Conservation (phyloP, 2,329 filamentous ascomycete species). For the Fusarium coicis region DNA sequence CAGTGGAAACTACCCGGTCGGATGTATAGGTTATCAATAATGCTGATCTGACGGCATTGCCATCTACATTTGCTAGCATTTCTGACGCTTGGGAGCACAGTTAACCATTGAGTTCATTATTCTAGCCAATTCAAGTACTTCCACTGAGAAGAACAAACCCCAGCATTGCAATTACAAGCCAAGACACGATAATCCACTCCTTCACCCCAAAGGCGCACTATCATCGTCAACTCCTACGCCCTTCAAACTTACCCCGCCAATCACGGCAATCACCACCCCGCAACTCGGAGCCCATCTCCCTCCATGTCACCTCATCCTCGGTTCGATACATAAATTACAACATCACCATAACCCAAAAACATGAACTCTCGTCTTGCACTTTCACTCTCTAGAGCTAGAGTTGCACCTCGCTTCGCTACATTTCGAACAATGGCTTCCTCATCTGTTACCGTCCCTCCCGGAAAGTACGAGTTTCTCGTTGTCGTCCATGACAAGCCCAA, state of each 20-base stretch:
- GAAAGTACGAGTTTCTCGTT: constrained; percentile 73
- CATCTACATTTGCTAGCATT: too few species aligned
- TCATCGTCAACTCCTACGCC: constrained; percentile 13
- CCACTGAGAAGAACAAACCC: not conserved
- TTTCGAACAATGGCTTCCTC: constrained; percentile 44
- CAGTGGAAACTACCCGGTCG: fast-evolving
- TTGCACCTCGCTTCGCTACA: not conserved
- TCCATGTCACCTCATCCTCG: not conserved
- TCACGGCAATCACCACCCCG: constrained; percentile 17
- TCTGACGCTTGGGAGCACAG: not conserved
- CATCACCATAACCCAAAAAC: not conserved
- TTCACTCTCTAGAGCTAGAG: constrained; percentile 13
- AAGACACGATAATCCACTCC: not conserved
- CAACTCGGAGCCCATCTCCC: constrained; percentile 4
- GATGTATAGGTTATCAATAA: not conserved
- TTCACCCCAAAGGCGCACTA: constrained; percentile 18
- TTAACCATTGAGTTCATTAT: not conserved
- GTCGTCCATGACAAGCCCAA: constrained; percentile 75
- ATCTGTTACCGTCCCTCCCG: constrained; percentile 37
- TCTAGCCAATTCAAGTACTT: not conserved
- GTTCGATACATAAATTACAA: constrained; percentile 10
- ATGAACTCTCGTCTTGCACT: constrained; percentile 32
- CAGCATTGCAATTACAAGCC: not conserved
- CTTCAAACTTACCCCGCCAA: constrained; percentile 24
- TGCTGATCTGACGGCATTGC: not conserved